Evolutionary conservation across 805 yeast genomes (phyloP).

Genomic region (Lipomyces yamanashiensis): DNA sequence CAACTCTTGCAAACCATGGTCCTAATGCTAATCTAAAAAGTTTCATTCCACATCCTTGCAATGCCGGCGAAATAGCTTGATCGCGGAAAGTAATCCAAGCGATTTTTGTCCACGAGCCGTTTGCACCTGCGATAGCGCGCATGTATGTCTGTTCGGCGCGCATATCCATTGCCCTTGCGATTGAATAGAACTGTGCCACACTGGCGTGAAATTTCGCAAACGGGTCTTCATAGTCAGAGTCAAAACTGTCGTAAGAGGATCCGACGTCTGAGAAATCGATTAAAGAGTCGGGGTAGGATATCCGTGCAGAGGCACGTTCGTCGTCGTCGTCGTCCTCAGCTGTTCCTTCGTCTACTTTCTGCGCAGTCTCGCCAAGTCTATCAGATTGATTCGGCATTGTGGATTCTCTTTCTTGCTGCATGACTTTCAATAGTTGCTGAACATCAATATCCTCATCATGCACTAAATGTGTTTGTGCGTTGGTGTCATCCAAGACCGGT

Average conservation of each 20-base stretch:
- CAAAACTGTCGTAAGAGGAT: background rate
- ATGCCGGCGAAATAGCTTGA: slow-evolving; percentile 33
- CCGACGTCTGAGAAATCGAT: slow-evolving; percentile 13
- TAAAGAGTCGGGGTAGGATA: slow-evolving; percentile 12
- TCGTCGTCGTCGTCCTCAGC: background rate
- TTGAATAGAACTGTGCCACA: slow-evolving; percentile 7
- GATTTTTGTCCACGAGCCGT: slow-evolving; percentile 21
- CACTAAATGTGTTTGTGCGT: background rate
- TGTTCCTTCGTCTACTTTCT: background rate
- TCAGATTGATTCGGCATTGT: too few species aligned
- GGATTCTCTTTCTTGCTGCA: slow-evolving; percentile 1
- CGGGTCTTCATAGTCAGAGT: background rate
- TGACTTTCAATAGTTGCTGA: background rate
- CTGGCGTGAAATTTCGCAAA: slow-evolving; percentile 10
- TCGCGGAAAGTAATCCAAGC: slow-evolving; percentile 32
- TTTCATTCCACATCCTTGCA: slow-evolving; percentile 33
- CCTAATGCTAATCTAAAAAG: slow-evolving; percentile 13
- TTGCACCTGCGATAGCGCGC: slow-evolving; percentile 24
- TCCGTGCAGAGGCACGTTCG: background rate
- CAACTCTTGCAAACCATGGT: slow-evolving; percentile 20
- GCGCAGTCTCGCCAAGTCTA: background rate
- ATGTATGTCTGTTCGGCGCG: slow-evolving; percentile 31
- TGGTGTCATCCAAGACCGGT: background rate
- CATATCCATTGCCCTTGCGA: slow-evolving; percentile 25
- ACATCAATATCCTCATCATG: slow-evolving; percentile 8